Conservation (phyloP, 768 basidiomycete genomes). For the Pisolithus sp. region DNA sequence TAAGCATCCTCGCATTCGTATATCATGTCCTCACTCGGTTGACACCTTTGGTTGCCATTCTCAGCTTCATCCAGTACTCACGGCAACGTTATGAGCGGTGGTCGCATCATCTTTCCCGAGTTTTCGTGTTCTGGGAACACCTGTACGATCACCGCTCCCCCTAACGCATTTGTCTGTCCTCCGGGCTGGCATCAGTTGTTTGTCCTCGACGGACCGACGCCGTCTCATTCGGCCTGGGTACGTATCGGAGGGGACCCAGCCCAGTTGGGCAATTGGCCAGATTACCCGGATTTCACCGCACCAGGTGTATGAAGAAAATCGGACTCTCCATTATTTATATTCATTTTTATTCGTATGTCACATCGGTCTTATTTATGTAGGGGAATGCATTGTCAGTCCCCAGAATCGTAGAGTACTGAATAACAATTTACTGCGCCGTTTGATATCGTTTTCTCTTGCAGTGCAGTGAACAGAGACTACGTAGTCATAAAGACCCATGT, state of each 20-base stretch:
- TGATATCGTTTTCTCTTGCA: no score
- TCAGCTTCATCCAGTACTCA: conserved; percentile 70
- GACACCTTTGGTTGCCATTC: conserved; percentile 1
- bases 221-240: conserved; percentile 68
- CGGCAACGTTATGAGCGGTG: conserved; percentile 67
- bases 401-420: no score
- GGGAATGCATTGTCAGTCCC: no score
- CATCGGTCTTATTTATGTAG: neutral
- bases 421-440: no score
- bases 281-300: conserved; percentile 56
- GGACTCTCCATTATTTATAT: neutral
- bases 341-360: neutral
- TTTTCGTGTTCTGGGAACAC: conserved; percentile 63
- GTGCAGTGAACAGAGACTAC: no score
- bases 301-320: conserved; percentile 47
- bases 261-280: conserved; percentile 66
- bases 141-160: conserved; percentile 75
- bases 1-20: conserved; percentile 19
- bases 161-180: conserved; percentile 58
- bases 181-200: conserved; percentile 77
- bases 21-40: neutral
- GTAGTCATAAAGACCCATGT: no score
- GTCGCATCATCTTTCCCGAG: conserved; percentile 64
- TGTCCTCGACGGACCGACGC: conserved; percentile 72
- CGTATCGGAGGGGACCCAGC: conserved; percentile 76